Conservation (phyloP, 495 filamentous ascomycete genomes). For the Tuber microsphaerosporum region DNA sequence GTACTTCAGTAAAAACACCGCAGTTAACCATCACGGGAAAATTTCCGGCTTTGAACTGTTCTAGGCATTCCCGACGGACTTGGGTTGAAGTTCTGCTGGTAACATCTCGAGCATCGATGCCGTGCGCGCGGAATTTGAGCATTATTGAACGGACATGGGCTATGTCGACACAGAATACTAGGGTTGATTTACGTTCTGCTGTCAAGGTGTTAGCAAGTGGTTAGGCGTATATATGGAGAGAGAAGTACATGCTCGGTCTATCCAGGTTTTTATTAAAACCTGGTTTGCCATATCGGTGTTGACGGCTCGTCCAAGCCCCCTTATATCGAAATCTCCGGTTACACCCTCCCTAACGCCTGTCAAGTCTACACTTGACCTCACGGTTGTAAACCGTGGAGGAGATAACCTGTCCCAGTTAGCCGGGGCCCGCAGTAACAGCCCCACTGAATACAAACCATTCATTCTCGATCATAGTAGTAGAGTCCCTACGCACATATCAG, state of each 20-base stretch:
- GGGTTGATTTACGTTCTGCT: constrained; percentile 64
- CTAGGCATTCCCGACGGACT: constrained; percentile 59
- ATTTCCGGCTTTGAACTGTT: constrained; percentile 64
- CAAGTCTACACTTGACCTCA: constrained; percentile 70
- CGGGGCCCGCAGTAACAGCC: constrained; percentile 18
- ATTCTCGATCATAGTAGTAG: constrained; percentile 90
- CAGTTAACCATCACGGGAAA: constrained; percentile 91
- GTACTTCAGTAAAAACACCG: constrained; percentile 84
- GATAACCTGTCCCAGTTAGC: constrained; percentile 48
- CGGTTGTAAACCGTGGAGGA: constrained; percentile 86
- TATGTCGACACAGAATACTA: constrained; percentile 89
- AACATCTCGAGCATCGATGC: constrained; percentile 75
- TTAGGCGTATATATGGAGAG: too few relatives aligned
- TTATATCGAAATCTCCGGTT: constrained; percentile 70
- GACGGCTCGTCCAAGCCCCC: constrained; percentile 66
- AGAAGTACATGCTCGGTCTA: constrained; percentile 55
- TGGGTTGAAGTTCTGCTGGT: constrained; percentile 66
- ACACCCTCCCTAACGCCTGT: constrained; percentile 56
- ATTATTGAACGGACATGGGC: constrained; percentile 69
- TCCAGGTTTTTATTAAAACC: constrained; percentile 76
- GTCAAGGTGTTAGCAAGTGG: constrained; percentile 3
- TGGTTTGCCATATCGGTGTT: constrained; percentile 73
- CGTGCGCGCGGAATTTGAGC: constrained; percentile 62
- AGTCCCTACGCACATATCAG: constrained; percentile 53
- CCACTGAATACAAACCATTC: constrained; percentile 52